These are phyloP conservation scores for Stentor coeruleus DNA, from an alignment of 73 alveolate genomes.

Conservation along the genomic window DNA sequence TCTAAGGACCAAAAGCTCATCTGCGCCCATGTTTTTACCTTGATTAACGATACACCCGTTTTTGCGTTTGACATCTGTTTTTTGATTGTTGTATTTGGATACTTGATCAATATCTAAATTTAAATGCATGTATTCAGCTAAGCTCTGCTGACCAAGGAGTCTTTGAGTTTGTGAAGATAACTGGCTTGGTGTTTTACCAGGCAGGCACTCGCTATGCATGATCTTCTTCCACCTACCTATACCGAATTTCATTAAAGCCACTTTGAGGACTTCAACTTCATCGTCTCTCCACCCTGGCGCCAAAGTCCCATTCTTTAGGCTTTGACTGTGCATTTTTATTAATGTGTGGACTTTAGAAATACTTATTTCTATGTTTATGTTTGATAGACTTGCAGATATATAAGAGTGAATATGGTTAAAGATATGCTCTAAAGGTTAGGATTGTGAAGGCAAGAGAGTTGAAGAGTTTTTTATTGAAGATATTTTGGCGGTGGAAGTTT, in stretches of 20 bases:
- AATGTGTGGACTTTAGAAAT: no score
- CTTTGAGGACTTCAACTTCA: slow-evolving; percentile 66
- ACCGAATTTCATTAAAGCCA: slow-evolving; percentile 67
- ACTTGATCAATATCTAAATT: slow-evolving; percentile 63
- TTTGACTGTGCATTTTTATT: slow-evolving; percentile 33
- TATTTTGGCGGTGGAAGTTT: no score
- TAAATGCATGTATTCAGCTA: slow-evolving; percentile 79
- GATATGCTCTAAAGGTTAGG: no score
- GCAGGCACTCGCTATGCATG: slow-evolving; percentile 70
- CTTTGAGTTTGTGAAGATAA: slow-evolving; percentile 70
- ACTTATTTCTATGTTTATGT: no score
- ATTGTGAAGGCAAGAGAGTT: no score
- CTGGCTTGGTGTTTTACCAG: slow-evolving; percentile 70
- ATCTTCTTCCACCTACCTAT: slow-evolving; percentile 79
- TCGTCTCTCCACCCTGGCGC: slow-evolving; percentile 85
- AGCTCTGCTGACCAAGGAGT: slow-evolving; percentile 63
- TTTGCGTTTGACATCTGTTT: slow-evolving; percentile 59
- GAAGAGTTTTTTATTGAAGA: no score
- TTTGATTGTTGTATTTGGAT: slow-evolving; percentile 47
- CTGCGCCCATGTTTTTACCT: slow-evolving; percentile 63
- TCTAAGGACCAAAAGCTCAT: slow-evolving; percentile 34
- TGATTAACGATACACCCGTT: slow-evolving; percentile 73
- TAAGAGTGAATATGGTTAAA: no score
- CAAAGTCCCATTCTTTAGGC: slow-evolving; percentile 63
- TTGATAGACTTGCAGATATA: no score